Base-by-base conservation (phyloP, 805 yeast genomes). In the Metschnikowia matae region DNA sequence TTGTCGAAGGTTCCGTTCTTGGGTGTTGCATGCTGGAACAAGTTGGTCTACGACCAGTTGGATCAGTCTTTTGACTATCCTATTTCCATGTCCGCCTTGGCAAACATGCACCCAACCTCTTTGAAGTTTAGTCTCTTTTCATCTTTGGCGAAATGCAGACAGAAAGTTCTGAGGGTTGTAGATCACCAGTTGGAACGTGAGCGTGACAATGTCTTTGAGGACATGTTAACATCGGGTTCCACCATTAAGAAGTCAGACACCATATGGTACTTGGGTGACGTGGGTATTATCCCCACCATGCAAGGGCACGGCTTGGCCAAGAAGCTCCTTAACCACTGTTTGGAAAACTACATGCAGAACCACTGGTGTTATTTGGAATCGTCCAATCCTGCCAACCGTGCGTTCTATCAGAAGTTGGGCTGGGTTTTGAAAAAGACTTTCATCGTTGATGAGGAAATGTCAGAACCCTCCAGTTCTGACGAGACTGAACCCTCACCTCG, bases 301-400 rank as follows among this genome's bases (percentile, higher is more conserved):
- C 69, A 82, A 60, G 85, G 86, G 48, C 78, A 78, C 58, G 84
- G 85, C 20, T 70, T 79, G 56, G 83, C 83, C 34, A 71, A 80
- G 60, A 66, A 72, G 52, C 67, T 82, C 52, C 66, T 81, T 46
- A 77, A 80, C 53, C 73, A 70, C 61, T 80, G 78, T 47, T 69
- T 79, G 48, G 75, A 77, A 39, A 69, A 76, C 52, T 79, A 67
- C 60, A 68, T 78, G 52, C 70, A 66, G 44, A 61, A 62, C 44
- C 52, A 52, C 49, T 69, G 66, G 63, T 62, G 65, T 50, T 82
- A 82, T 62, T 71, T 82, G 53, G 87, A 82, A 63, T 73, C 81
- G 44, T 79, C 85, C 23, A 80, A 79, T 63, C 78, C 78, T 10
- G 69, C 73, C 48, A 82, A 81, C 60, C 68, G 81, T 34, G 68